These are phyloP conservation scores for Geranium incanum DNA, from an alignment of 441 rosid genomes.

Conservation along the genomic window DNA sequence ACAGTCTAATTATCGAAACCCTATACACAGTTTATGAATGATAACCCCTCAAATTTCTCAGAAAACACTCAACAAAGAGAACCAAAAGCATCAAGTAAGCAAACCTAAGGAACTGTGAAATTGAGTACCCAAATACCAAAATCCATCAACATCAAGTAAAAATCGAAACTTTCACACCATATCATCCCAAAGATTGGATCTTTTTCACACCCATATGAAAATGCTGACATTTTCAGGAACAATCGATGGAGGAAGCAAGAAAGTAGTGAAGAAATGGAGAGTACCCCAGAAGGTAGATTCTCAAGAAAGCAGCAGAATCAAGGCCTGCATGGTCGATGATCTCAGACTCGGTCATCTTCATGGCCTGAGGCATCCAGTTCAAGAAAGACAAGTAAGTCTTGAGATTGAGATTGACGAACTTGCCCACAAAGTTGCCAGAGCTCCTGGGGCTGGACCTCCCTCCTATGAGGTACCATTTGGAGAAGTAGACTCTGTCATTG, in stretches of 20 bases:
- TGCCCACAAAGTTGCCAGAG: slow-evolving; percentile 48
- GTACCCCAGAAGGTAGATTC: slow-evolving; percentile 90
- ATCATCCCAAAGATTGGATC: not conserved
- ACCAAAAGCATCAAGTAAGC: not conserved
- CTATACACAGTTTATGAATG: not conserved
- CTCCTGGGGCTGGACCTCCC: slow-evolving; percentile 62
- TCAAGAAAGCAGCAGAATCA: slow-evolving; percentile 86
- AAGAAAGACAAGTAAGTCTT: slow-evolving; percentile 72
- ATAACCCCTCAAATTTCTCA: not conserved
- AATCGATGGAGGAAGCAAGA: not conserved
- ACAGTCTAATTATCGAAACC: no score
- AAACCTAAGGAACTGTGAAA: not conserved
- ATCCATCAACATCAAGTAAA: not conserved
- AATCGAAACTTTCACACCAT: not conserved
- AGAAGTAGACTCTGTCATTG: slow-evolving; percentile 89
- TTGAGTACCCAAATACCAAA: not conserved
- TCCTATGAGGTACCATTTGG: slow-evolving; percentile 73
- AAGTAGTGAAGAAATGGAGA: not conserved
- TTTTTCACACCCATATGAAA: not conserved
- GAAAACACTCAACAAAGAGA: not conserved
- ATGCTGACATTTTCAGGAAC: not conserved
- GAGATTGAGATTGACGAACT: slow-evolving; percentile 72
- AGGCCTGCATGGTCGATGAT: slow-evolving; percentile 86
- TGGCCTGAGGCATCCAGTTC: slow-evolving; percentile 98
- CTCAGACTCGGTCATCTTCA: slow-evolving; percentile 71